phyloP scores from a whole-genome alignment of 176 grass and related monocot species.

The bread wheat (Triticum aestivum) region DNA sequence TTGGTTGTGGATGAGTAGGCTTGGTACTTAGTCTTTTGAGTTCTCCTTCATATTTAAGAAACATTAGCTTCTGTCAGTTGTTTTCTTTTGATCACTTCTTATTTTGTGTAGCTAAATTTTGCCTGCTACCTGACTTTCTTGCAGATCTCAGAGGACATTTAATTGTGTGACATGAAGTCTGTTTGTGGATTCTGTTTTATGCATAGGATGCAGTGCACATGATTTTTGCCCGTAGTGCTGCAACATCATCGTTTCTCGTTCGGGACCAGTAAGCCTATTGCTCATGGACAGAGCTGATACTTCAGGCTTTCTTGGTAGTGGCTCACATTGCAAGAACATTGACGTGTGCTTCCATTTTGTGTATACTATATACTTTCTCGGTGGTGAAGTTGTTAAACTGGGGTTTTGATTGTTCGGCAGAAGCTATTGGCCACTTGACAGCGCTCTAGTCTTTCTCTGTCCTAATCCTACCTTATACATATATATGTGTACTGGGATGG shows the following conservation, averaged over 20 bases:
- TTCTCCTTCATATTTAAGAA: not conserved
- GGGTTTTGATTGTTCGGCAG: slow-evolving; percentile 20
- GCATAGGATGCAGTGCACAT: slow-evolving; percentile 17
- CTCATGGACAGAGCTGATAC: slow-evolving; percentile 89
- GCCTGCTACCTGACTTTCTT: not conserved
- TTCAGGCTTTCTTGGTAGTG: slow-evolving; percentile 90
- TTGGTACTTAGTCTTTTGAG: not conserved
- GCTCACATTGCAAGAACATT: slow-evolving; percentile 45
- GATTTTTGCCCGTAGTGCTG: slow-evolving; percentile 11
- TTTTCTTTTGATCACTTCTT: not conserved
- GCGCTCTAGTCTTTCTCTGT: not conserved
- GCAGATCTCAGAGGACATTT: slow-evolving; percentile 30
- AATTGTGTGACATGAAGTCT: slow-evolving; percentile 6
- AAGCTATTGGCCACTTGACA: slow-evolving; percentile 22
- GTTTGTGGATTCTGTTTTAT: not conserved
- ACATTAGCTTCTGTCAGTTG: not conserved
- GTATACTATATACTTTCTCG: slow-evolving; percentile 55
- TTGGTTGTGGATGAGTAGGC: not conserved
- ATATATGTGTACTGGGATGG: slow-evolving; percentile 55
- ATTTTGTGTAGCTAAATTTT: slow-evolving; percentile 21
- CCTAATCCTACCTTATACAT: slow-evolving; percentile 24
- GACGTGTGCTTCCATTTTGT: slow-evolving; percentile 79
- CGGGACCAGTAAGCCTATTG: slow-evolving; percentile 23
- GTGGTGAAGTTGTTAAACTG: slow-evolving; percentile 51
- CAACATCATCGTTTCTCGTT: not conserved